Conservation (phyloP, 2,329 filamentous ascomycete genomes). For the Helotiales sp. region DNA sequence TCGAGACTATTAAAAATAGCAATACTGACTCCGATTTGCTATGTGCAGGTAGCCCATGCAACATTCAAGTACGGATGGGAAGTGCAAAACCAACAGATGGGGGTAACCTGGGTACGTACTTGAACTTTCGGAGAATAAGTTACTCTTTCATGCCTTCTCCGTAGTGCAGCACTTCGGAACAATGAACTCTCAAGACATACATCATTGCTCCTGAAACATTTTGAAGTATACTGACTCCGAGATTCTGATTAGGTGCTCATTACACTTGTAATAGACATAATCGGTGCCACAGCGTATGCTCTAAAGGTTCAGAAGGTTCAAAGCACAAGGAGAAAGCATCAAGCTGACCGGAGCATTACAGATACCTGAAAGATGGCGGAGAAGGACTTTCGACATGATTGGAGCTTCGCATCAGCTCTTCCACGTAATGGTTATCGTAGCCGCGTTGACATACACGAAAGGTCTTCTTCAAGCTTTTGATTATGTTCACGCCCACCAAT, state of each 20-base stretch:
- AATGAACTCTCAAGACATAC: too few species aligned
- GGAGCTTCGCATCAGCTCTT: slow-evolving; percentile 51
- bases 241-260: too few species aligned
- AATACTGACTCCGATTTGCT: too few species aligned
- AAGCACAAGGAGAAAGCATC: neutral
- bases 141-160: too few species aligned
- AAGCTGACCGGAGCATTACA: slow-evolving; percentile 21
- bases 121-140: too few species aligned
- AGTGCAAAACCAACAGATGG: slow-evolving; percentile 40
- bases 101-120: slow-evolving; percentile 42
- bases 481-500: slow-evolving; percentile 29
- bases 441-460: slow-evolving; percentile 39
- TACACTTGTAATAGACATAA: slow-evolving; percentile 40
- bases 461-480: slow-evolving; percentile 41
- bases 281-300: slow-evolving; percentile 41
- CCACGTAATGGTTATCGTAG: slow-evolving; percentile 47
- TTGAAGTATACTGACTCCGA: too few species aligned
- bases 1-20: too few species aligned
- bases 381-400: slow-evolving; percentile 45
- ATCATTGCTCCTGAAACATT: too few species aligned
- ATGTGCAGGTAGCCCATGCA: slow-evolving; percentile 43
- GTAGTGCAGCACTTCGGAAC: too few species aligned
- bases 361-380: slow-evolving; percentile 46
- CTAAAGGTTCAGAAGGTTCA: slow-evolving; percentile 29
- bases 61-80: slow-evolving; percentile 35